phyloP scores from a whole-genome alignment of 345 rosid species.

The Eucalyptus marginata region DNA sequence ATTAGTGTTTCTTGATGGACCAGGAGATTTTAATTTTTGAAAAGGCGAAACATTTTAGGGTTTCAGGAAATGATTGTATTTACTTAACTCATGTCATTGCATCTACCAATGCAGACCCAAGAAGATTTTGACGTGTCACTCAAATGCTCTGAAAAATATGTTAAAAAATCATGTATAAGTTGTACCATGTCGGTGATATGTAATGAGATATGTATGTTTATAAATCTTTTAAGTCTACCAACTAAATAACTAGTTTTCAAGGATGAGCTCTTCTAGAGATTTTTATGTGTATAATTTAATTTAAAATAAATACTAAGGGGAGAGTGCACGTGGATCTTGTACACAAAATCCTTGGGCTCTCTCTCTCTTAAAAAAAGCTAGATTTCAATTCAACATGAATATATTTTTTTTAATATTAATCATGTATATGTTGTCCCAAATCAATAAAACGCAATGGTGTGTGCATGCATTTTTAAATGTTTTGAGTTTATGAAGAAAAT shows the following conservation, averaged over 20 bases:
- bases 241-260: background rate
- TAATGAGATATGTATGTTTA: background rate
- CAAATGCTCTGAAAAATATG: background rate
- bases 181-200: background rate
- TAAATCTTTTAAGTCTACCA: background rate
- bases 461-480: background rate
- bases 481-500: background rate
- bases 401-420: background rate
- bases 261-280: background rate
- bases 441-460: background rate
- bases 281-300: background rate
- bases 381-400: background rate
- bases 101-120: background rate
- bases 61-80: background rate
- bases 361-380: background rate
- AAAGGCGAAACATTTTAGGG: background rate
- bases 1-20: background rate
- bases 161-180: background rate
- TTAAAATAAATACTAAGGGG: background rate
- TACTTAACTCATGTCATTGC: background rate
- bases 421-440: background rate
- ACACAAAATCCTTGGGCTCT: background rate
- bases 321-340: background rate
- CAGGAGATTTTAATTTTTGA: background rate
- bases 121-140: background rate